Percentiles rank a stretch among this genome's conserved stretches.
Evolutionary conservation across 371 early-diverging fungal species (phyloP).

Genomic region (Mucor mucedo): DNA sequence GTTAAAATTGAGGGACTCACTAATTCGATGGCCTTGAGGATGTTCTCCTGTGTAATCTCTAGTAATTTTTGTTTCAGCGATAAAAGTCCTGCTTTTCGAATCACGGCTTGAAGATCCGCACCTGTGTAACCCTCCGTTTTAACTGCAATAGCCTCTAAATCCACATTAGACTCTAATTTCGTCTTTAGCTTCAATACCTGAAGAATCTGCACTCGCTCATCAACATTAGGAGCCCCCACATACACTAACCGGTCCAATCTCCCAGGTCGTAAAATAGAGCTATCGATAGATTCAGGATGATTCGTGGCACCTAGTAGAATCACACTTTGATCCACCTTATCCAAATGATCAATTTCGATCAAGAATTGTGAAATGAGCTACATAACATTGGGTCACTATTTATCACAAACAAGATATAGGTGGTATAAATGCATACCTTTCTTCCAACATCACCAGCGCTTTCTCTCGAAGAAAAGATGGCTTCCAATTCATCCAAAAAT

Average conservation of each 20-base stretch:
- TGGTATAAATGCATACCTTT: constrained; percentile 44
- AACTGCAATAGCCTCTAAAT: constrained; percentile 57
- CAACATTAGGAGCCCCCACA: constrained; percentile 71
- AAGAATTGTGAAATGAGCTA: constrained; percentile 76
- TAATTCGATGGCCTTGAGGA: constrained; percentile 16
- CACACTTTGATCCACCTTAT: constrained; percentile 54
- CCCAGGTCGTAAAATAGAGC: constrained; percentile 86
- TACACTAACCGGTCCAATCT: constrained; percentile 88
- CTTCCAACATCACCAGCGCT: constrained; percentile 65
- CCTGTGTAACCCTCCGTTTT: constrained; percentile 72
- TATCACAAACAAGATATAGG: not conserved
- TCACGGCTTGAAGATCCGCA: constrained; percentile 82
- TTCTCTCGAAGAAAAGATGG: constrained; percentile 74
- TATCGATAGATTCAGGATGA: constrained; percentile 80
- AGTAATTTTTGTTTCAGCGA: constrained; percentile 40
- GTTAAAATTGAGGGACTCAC: constrained; percentile 20
- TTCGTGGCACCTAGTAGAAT: constrained; percentile 91
- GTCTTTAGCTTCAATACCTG: constrained; percentile 63
- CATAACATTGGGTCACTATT: not conserved
- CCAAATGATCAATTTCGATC: constrained; percentile 80
- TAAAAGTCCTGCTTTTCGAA: constrained; percentile 77
- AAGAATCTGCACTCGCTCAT: constrained; percentile 77
- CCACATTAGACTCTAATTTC: constrained; percentile 50
- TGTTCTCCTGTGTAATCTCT: constrained; percentile 14
- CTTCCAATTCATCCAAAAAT: constrained; percentile 99